Evolutionary conservation across 345 rosid genomes (phyloP), one percentile per base, ranked within the genome.

Genomic region (Salix exigua): DNA sequence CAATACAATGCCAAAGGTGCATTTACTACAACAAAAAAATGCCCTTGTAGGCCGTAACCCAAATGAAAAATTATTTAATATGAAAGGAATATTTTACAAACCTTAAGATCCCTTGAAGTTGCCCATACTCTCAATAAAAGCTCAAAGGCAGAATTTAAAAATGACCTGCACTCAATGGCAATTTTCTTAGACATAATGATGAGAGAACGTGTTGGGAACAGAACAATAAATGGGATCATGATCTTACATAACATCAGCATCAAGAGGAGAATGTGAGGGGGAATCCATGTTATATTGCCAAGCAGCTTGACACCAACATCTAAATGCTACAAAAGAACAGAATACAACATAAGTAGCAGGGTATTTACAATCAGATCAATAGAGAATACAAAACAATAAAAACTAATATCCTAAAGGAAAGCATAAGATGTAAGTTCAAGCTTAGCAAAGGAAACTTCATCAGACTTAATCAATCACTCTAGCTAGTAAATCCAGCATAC

Each of bases 301-400:
- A 70, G 85, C 94, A 86, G 99, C 99, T 80, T 91, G 97, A 84
- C 93, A 89, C 99, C 99, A 95, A 87, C 97, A 95, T 85, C 90
- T 95, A 74, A 95, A 90, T 58, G 99, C 99, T 95, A 86, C 73
- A 88, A 73, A 87, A 85, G 68, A 75, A 78, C 30, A 68, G 50
- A 26, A 78, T 51, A 72, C 44, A 72, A 66, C 73, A 74, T 14
- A 74, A 72, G 64, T 53, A 70, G 84, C 38, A 61, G 33, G 69
- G 61, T 42, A 87, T 53, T 55, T 71, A 53, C 55, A 17, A 71
- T 21, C 16, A 30, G 35, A 76, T 75, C 51, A 61, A 28, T 68
- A 75, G 35, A 66, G 30, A 23, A 71, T 25, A 51, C 14, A 55
- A 75, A 46, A 77, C 64, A 61, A 64, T 2, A 19, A 6, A 46